Evolutionary conservation across 306 rosid species (phyloP).

Genomic region (Abrus pulchellus): DNA sequence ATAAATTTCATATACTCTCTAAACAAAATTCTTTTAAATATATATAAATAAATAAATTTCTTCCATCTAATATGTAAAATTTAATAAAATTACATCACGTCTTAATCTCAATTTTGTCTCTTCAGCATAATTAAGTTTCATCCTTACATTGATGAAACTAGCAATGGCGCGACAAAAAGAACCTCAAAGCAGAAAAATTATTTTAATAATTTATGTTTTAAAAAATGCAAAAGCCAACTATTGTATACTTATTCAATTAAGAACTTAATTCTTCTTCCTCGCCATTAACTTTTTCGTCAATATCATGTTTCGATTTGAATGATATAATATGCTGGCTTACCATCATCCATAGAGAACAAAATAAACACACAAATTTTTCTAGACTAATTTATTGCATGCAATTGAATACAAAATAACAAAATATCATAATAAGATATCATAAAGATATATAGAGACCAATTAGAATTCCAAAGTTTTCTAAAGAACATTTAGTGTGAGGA

Average conservation of each 20-base stretch:
- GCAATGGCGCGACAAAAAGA: no score
- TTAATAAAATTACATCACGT: no score
- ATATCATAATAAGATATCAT: not conserved
- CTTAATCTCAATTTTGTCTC: no score
- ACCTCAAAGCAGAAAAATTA: no score
- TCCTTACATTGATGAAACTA: no score
- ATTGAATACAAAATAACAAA: not conserved
- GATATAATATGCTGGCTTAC: not conserved
- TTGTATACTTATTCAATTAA: not conserved
- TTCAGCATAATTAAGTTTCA: no score
- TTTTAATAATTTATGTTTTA: no score
- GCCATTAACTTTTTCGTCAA: not conserved
- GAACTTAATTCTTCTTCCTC: constrained; percentile 2
- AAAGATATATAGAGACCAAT: not conserved
- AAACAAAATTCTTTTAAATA: no score
- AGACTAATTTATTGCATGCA: not conserved
- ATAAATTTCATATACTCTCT: no score
- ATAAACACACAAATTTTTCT: constrained; percentile 7
- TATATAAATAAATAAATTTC: no score
- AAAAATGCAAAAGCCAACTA: no score
- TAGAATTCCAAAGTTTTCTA: constrained; percentile 4
- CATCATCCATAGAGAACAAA: constrained; percentile 27
- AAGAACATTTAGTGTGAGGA: not conserved
- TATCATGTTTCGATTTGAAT: not conserved
- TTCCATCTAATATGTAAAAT: no score